Conservation (phyloP, 768 basidiomycete genomes). For the Amanita thiersii region DNA sequence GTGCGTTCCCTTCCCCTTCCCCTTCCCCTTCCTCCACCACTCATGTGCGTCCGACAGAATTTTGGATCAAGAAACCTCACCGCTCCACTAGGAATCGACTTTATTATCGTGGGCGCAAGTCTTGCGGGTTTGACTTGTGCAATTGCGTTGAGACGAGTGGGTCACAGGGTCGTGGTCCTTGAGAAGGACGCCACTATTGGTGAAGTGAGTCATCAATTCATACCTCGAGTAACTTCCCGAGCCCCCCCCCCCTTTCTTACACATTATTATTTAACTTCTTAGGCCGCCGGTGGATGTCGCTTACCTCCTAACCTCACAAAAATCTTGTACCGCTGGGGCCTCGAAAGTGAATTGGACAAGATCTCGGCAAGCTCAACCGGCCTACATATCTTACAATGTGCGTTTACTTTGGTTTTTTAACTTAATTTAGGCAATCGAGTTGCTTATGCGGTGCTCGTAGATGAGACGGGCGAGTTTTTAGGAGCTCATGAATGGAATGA, state of each 20-base stretch:
- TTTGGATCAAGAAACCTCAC: not conserved
- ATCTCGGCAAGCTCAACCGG: constrained; percentile 18
- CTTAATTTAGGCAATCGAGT: constrained; percentile 8
- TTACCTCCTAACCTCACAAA: constrained; percentile 48
- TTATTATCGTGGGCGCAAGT: constrained; percentile 32
- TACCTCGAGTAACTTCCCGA: too few species aligned
- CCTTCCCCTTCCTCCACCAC: not conserved
- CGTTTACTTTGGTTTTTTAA: constrained; percentile 6
- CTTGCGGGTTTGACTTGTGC: constrained; percentile 49
- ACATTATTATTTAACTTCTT: too few species aligned
- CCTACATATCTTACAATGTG: constrained; percentile 15
- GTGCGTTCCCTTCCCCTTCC: not conserved
- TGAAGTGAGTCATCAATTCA: too few species aligned
- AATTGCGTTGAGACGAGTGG: constrained; percentile 41
- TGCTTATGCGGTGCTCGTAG: constrained; percentile 18
- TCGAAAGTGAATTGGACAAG: constrained; percentile 19
- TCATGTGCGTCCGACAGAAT: too few species aligned
- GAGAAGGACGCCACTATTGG: constrained; percentile 23
- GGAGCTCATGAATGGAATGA: constrained; percentile 45
- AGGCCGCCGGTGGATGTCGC: constrained; percentile 21
- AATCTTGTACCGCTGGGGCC: constrained; percentile 48
- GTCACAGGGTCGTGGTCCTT: constrained; percentile 47
- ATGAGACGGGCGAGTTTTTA: constrained; percentile 39
- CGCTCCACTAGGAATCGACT: constrained; percentile 18
- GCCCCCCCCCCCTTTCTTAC: too few species aligned